A percentile compares a stretch with the other conserved stretches of the same genome.
These are phyloP conservation scores for Salinomyces thailandicus DNA, from an alignment of 2,329 filamentous ascomycete genomes.

Conservation along the genomic window DNA sequence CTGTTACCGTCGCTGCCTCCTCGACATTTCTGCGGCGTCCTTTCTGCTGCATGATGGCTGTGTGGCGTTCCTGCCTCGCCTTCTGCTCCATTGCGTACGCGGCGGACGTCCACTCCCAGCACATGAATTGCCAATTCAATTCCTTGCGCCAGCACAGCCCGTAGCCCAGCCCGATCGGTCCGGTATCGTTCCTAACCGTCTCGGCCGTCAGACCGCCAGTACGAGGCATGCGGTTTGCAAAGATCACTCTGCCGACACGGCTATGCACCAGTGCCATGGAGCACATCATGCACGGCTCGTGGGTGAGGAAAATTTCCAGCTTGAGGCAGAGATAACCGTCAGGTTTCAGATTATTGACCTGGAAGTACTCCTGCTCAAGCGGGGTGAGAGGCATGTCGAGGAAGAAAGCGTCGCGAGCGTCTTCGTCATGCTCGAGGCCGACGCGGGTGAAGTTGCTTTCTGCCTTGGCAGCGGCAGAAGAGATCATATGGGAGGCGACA, in stretches of 20 bases:
- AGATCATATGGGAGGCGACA: conserved; percentile 20
- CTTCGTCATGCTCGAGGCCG: conserved; percentile 25
- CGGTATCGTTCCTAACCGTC: conserved; percentile 27
- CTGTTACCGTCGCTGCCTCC: not conserved
- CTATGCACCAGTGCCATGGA: conserved; percentile 94
- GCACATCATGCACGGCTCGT: conserved; percentile 94
- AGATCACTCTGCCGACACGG: conserved; percentile 76
- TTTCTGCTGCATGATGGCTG: conserved; percentile 6
- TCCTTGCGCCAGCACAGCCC: conserved; percentile 59
- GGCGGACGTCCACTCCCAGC: conserved; percentile 52
- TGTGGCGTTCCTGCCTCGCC: conserved; percentile 11
- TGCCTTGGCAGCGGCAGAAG: conserved; percentile 21
- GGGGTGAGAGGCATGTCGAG: conserved; percentile 58
- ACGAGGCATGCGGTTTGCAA: conserved; percentile 64
- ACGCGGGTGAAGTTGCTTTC: conserved; percentile 22
- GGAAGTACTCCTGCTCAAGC: conserved; percentile 53
- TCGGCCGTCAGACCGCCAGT: conserved; percentile 80
- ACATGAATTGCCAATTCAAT: conserved; percentile 76
- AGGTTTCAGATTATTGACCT: conserved; percentile 52
- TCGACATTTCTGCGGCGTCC: conserved; percentile 1
- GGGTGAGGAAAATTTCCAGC: conserved; percentile 85
- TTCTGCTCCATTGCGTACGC: not conserved
- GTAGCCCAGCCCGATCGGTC: conserved; percentile 37
- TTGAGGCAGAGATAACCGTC: conserved; percentile 91
- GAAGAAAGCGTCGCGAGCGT: conserved; percentile 45